Base-by-base conservation (phyloP, 805 yeast species). In the Wickerhamomyces strasburgensis region DNA sequence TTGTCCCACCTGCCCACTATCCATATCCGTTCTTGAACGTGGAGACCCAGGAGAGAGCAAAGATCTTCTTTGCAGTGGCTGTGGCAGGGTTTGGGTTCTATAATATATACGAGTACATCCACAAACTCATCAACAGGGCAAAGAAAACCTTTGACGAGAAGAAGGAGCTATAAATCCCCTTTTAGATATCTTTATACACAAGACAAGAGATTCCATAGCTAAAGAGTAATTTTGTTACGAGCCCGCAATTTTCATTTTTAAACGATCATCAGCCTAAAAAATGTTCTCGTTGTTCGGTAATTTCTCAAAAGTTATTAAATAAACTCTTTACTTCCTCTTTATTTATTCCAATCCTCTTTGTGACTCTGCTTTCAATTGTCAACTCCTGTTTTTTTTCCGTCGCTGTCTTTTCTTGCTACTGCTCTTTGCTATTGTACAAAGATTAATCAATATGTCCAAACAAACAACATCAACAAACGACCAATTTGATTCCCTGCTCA, bases 1-100 rank as follows among this genome's bases (percentile, higher is more conserved):
- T 81, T 17, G 73, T 70, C 38, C 59, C 70, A 23, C 62, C 64
- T 17, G 73, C 73, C 6, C 62, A 57, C 14, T 81, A 74, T 47
- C 90, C 90, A 0, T 82, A 82, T 51, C 83, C 80, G 7, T 82
- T 82, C 51, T 61, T 82, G 49, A 73, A 80, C 51, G 80, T 73
- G 11, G 62, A 59, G 5, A 70, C 63, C 23, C 58, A 60, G 8
- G 56, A 56, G 15, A 65, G 83, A 40, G 54, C 65, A 1, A 42
- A 67, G 6, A 72, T 80, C 15, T 81, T 81, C 52, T 59, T 54
- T 0, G 46, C 60, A 6, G 74, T 80, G 9, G 60, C 67, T 0
- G 38, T 63, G 5, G 19, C 63, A 6, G 73, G 68, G 0, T 60
- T 68, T 45, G 33, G 47, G 3, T 50, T 55, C 35, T 64, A 56